These are phyloP conservation scores for Dovyalis caffra DNA, from an alignment of 345 rosid species.

Conservation along the genomic window DNA sequence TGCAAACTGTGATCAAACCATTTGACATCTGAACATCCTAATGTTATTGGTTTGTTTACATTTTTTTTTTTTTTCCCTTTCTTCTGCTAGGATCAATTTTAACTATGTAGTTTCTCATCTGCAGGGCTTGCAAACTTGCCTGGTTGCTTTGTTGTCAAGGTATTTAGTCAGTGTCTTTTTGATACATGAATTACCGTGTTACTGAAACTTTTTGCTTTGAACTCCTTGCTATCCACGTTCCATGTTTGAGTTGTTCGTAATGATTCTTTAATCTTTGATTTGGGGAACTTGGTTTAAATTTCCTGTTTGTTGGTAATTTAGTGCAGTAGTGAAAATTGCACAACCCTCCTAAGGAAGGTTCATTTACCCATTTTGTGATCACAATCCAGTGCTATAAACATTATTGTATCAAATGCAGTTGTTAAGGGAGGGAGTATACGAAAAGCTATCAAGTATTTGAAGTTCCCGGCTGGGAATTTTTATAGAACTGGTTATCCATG, in stretches of 20 bases:
- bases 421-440: neutral
- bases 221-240: neutral
- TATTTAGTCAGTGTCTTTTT: conserved; percentile 23
- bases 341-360: neutral
- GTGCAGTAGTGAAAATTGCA: neutral
- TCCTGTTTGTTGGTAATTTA: neutral
- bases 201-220: neutral
- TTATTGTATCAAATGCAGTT: neutral
- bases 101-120: conserved; percentile 21
- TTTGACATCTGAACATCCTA: neutral
- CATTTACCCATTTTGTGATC: neutral
- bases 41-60: neutral
- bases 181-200: neutral
- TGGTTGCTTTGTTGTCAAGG: conserved; percentile 86
- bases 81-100: neutral
- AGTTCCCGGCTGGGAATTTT: neutral
- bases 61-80: neutral
- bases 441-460: neutral
- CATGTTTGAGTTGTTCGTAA: conserved; percentile 6
- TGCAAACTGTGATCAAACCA: neutral
- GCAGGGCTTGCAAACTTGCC: conserved; percentile 99
- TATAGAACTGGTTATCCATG: neutral
- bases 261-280: conserved; percentile 7
- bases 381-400: neutral
- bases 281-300: neutral